A percentile compares a stretch with the other conserved stretches of the same genome.
Conservation (phyloP, 192 early-diverging fungal genomes). For the Podila clonocystis region DNA sequence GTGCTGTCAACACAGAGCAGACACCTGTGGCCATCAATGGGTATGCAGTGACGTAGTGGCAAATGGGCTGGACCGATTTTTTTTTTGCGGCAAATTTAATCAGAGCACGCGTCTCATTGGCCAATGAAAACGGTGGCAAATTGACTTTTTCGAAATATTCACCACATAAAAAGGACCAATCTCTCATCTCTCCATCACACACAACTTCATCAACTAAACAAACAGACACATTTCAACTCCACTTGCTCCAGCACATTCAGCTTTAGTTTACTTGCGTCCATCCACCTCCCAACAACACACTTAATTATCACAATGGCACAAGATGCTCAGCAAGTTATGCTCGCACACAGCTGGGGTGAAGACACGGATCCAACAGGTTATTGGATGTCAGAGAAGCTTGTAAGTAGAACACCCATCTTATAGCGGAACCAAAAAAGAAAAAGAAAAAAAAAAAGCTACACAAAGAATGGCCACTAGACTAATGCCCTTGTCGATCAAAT, state of each 20-base stretch:
- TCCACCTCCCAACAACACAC: neutral
- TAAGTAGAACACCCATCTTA: neutral
- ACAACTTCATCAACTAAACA: neutral
- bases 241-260: neutral
- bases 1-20: too few relatives aligned
- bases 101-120: neutral
- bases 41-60: too few relatives aligned
- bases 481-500: too few relatives aligned
- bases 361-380: slow-evolving; percentile 72
- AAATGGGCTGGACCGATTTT: too few relatives aligned
- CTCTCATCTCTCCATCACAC: neutral
- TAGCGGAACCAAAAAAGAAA: too few relatives aligned
- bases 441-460: too few relatives aligned
- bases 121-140: slow-evolving; percentile 16
- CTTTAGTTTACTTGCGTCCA: neutral
- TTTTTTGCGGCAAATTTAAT: too few relatives aligned
- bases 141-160: neutral
- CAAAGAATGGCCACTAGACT: too few relatives aligned
- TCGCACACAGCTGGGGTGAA: slow-evolving; percentile 52
- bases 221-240: neutral
- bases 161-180: neutral
- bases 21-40: too few relatives aligned
- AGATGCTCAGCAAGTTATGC: slow-evolving; percentile 45
- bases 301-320: slow-evolving; percentile 17
- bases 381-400: slow-evolving; percentile 78